Conservation (phyloP, 768 basidiomycete genomes). For the Serendipita sp. region DNA sequence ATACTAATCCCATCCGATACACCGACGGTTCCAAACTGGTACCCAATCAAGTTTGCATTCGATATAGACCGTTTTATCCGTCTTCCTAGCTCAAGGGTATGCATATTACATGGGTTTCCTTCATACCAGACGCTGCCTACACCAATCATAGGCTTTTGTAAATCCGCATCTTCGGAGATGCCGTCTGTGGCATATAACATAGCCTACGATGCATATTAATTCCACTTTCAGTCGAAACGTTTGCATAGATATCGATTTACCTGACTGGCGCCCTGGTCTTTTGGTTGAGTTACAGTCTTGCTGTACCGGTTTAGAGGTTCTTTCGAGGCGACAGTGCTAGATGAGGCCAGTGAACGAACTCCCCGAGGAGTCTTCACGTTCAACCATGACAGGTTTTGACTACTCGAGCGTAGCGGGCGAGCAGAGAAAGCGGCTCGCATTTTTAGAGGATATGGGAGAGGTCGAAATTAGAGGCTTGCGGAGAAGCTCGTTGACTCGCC, state of each 20-base stretch:
- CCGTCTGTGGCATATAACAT: constrained; percentile 99
- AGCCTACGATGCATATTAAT: constrained; percentile 35
- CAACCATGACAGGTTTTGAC: background rate
- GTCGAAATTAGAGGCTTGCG: no score
- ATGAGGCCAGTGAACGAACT: background rate
- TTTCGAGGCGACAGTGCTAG: background rate
- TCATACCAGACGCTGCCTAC: constrained; percentile 98
- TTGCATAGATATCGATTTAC: constrained; percentile 20
- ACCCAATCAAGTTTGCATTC: constrained; percentile 63
- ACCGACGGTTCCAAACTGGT: constrained; percentile 94
- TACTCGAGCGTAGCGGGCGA: background rate
- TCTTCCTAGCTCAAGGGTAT: constrained; percentile 78
- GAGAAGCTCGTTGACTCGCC: no score
- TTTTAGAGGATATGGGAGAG: background rate
- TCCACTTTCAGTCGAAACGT: constrained; percentile 2
- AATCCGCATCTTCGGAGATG: constrained; percentile 61
- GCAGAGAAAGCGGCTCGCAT: background rate
- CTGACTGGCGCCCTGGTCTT: constrained; percentile 92
- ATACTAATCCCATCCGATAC: constrained; percentile 99
- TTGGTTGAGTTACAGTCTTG: constrained; percentile 71
- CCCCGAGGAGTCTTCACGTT: background rate
- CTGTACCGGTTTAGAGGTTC: constrained; percentile 43
- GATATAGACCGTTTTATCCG: constrained; percentile 66
- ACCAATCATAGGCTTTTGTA: constrained; percentile 94
- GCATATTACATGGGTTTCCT: constrained; percentile 97